Base-by-base conservation (phyloP, 345 rosid species). In the Citrus australasica region DNA sequence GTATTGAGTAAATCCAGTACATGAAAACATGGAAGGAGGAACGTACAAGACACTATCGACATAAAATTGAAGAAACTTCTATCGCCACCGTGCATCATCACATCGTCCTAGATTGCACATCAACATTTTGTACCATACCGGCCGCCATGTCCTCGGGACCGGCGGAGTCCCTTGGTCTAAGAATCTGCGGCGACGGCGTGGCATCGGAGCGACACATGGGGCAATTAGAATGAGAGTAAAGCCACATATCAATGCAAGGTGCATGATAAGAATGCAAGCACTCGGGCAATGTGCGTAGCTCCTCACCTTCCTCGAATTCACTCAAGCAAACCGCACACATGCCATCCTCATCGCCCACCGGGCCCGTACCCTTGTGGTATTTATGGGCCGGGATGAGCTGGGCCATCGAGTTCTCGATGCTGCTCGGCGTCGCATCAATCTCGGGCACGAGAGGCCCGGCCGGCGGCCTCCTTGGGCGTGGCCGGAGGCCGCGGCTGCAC, bases 221-320 rank as follows among this genome's bases (percentile, higher is more conserved):
- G 74, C 86, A 87, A 35, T 71, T 87, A 0, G 81, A 61, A 69
- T 87, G 87, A 7, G 85, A 83, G 68, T 65, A 62, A 48, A 85
- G 84, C 90, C 90, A 87, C 88, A 81, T 79, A 61, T 87, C 88
- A 9, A 87, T 87, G 53, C 90, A 87, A 3, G 84, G 76, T 21
- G 62, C 84, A 10, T 87, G 90, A 60, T 79, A 87, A 1, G 86
- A 83, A 75, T 87, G 90, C 33, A 59, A 30, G 66, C 90, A 87
- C 22, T 79, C 86, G 0, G 90, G 90, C 71, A 87, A 65, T 4
- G 81, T 85, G 13, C 82, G 83, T n/a, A 87, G 25, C 69, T 85
- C 88, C 75, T 87, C 90, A 1, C 82, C 90, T 11, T 83, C 87
- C 64, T 84, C 86, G 25, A 81, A 87, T 70, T 83, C 86, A 38